phyloP scores from a whole-genome alignment of 169 alveolate species.

The Eimeria tenella region DNA sequence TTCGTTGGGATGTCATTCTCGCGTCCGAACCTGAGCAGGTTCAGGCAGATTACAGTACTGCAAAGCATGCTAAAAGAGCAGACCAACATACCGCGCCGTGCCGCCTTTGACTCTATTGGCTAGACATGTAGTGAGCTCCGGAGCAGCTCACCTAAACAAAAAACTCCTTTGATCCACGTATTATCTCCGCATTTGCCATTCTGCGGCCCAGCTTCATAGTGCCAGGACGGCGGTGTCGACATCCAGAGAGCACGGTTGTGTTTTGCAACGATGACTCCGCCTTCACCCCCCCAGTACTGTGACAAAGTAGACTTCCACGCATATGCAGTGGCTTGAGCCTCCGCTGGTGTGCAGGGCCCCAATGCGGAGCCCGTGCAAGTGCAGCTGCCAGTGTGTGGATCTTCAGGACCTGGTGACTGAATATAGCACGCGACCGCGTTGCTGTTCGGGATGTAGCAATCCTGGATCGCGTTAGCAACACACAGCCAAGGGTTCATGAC shows the following conservation, averaged over 20 bases:
- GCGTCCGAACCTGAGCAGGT: conserved; percentile 22
- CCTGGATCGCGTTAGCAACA: background rate
- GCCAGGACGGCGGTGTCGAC: conserved; percentile 20
- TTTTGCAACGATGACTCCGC: conserved; percentile 59
- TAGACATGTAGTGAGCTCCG: background rate
- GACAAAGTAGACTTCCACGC: conserved; percentile 13
- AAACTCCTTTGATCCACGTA: conserved; percentile 49
- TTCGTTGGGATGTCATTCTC: background rate
- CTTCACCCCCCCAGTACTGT: conserved; percentile 1
- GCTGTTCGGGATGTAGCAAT: conserved; percentile 41
- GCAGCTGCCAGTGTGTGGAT: conserved; percentile 20
- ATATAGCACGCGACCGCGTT: conserved; percentile 28
- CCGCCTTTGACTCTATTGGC: background rate
- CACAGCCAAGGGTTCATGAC: conserved; percentile 40
- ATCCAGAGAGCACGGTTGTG: conserved; percentile 62
- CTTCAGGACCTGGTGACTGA: conserved; percentile 54
- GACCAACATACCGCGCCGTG: background rate
- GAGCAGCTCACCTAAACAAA: conserved; percentile 30
- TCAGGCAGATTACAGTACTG: background rate
- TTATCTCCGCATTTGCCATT: conserved; percentile 11
- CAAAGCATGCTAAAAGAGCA: background rate
- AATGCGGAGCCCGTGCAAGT: background rate
- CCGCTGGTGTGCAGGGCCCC: conserved; percentile 47
- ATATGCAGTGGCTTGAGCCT: conserved; percentile 29
- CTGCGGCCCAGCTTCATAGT: conserved; percentile 41